Percentiles rank a stretch among this genome's conserved stretches.
phyloP scores from a whole-genome alignment of 208 protist species.

The Wallacemonas sp. region DNA sequence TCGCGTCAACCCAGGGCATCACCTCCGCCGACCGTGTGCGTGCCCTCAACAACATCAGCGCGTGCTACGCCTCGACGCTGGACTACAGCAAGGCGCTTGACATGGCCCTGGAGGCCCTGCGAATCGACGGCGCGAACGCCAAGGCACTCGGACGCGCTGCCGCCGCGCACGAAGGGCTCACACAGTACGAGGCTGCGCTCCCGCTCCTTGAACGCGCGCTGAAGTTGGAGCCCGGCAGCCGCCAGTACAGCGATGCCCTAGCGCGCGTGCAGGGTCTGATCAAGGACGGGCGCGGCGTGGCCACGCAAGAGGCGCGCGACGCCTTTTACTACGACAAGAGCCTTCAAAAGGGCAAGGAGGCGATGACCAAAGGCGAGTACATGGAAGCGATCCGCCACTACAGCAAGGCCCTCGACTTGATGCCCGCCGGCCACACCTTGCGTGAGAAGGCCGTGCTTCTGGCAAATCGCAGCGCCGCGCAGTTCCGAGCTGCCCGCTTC shows the following conservation, averaged over 20 bases:
- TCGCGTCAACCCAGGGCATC: slow-evolving; percentile 25
- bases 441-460: slow-evolving; percentile 61
- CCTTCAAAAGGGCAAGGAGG: slow-evolving; percentile 64
- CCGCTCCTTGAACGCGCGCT: slow-evolving; percentile 41
- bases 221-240: slow-evolving; percentile 34
- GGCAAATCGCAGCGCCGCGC: slow-evolving; percentile 77
- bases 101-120: slow-evolving; percentile 49
- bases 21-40: slow-evolving; percentile 41
- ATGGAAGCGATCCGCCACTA: slow-evolving; percentile 77
- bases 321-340: slow-evolving; percentile 82
- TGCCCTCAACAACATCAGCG: slow-evolving; percentile 81
- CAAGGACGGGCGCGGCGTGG: slow-evolving; percentile 40
- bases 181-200: slow-evolving; percentile 67
- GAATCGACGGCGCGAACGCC: slow-evolving; percentile 47
- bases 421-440: slow-evolving; percentile 23
- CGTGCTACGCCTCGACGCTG: slow-evolving; percentile 65
- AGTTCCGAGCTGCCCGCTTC: slow-evolving; percentile 44
- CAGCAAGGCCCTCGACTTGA: slow-evolving; percentile 70
- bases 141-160: slow-evolving; percentile 67
- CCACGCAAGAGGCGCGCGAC: slow-evolving; percentile 37
- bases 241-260: slow-evolving; percentile 33
- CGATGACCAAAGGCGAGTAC: slow-evolving; percentile 69
- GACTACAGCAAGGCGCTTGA: slow-evolving; percentile 58
- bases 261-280: slow-evolving; percentile 49
- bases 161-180: slow-evolving; percentile 67